Evolutionary conservation across 306 rosid species (phyloP), one percentile per base, ranked within the genome.

Genomic region (Crotalaria pallida): DNA sequence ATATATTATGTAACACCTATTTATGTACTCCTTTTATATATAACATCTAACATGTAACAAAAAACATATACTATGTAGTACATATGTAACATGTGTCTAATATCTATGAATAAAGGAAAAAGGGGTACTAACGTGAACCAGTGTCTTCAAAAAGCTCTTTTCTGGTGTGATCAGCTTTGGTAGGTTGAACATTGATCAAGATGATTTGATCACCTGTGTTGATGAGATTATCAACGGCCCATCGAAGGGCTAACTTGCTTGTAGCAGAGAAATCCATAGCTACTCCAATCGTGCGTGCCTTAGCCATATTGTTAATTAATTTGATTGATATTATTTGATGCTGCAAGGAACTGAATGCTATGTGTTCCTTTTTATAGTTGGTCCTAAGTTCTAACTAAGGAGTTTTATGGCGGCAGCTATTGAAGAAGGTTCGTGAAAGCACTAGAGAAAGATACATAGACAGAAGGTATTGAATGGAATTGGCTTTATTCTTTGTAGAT

Each of bases 251-350:
- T 50, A 78, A 33, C 75, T 87, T 91, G 89, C 93, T 88, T 0
- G 86, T 80, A 24, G 83, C 64, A 10, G 97, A 91, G 75, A 82
- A 85, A 27, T 88, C 96, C 87, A 91, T 77, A n/a, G 86, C 97
- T 45, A 91, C 71, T 7, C 97, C 96, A 45, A 91, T 22, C 1
- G 10, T 74, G 1, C 79, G 80, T 17, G 82, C 65, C 72, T 89
- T 84, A 23, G 58, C 82, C 73, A 82, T 82, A n/a, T 74, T 70
- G 41, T n/a, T n/a, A n/a, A n/a, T n/a, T n/a, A n/a, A 6, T 24
- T 4, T 40, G 22, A 59, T 71, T 71, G 40, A 18, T 77, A 26
- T 4, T 76, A 26, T 4, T 77, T 18, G n/a, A 3, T 76, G 36
- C 6, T 31, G n/a, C n/a, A n/a, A 22, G 34, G 17, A 76, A 24